Conservation (phyloP, 2,329 filamentous ascomycete species). For the Calonectria leucothoes region DNA sequence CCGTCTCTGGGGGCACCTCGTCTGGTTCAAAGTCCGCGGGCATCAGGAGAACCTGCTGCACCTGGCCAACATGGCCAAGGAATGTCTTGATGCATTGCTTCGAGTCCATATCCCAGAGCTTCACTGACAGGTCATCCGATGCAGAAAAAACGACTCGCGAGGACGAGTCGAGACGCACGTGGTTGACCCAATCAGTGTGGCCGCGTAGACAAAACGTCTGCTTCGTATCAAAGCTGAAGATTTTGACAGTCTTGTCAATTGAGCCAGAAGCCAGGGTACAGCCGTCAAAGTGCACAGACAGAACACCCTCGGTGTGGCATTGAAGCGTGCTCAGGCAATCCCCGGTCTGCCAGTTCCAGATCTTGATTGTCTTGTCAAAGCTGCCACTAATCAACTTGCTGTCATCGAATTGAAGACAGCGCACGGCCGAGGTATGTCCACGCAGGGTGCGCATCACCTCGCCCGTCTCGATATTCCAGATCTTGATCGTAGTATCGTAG, state of each 20-base stretch:
- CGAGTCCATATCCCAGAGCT: constrained; percentile 93
- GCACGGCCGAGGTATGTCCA: constrained; percentile 86
- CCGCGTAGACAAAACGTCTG: constrained; percentile 83
- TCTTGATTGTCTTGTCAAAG: constrained; percentile 86
- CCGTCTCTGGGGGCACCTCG: constrained; percentile 60
- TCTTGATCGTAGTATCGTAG: constrained; percentile 94
- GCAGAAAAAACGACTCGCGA: constrained; percentile 92
- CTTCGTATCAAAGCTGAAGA: constrained; percentile 92
- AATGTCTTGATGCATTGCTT: constrained; percentile 81
- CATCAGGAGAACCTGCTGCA: constrained; percentile 89
- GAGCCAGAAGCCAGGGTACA: constrained; percentile 90
- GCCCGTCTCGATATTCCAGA: constrained; percentile 94
- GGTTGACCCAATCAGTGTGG: constrained; percentile 95
- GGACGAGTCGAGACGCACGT: constrained; percentile 85
- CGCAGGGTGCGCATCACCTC: constrained; percentile 85
- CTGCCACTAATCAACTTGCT: constrained; percentile 91
- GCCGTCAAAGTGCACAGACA: constrained; percentile 87
- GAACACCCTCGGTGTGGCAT: constrained; percentile 84
- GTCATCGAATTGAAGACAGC: constrained; percentile 93
- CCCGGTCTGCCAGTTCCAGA: constrained; percentile 98
- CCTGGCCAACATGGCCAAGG: constrained; percentile 92
- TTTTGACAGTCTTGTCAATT: constrained; percentile 88
- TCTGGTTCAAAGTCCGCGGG: constrained; percentile 92
- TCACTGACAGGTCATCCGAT: constrained; percentile 91
- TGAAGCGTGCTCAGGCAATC: constrained; percentile 84